Conservation (phyloP, 805 yeast genomes). For the Candida endomychidarum region DNA sequence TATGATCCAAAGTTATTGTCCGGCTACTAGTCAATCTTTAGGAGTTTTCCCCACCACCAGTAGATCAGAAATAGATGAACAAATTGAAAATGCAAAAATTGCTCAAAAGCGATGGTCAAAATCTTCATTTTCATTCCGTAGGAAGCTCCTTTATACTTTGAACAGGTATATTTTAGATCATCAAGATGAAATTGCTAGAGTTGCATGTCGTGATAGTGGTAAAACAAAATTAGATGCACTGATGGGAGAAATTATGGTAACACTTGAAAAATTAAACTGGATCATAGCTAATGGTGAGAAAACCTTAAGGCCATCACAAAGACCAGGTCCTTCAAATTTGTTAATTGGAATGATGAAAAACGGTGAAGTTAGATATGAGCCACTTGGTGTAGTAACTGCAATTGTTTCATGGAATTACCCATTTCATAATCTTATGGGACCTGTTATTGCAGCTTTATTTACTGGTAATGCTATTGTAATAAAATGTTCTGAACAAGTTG, state of each 20-base stretch:
- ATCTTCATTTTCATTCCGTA: constrained; percentile 63
- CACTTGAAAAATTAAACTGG: constrained; percentile 93
- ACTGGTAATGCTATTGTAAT: constrained; percentile 90
- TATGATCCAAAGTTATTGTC: constrained; percentile 83
- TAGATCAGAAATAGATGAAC: constrained; percentile 67
- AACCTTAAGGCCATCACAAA: constrained; percentile 63
- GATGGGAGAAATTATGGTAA: constrained; percentile 94
- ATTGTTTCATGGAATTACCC: constrained; percentile 98
- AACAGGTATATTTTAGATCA: constrained; percentile 70
- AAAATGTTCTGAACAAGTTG: constrained; percentile 94
- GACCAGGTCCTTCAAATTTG: constrained; percentile 86
- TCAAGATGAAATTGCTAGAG: constrained; percentile 83
- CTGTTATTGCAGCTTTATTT: constrained; percentile 82
- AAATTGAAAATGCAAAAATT: constrained; percentile 49
- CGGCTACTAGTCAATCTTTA: constrained; percentile 90
- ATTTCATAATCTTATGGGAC: constrained; percentile 90
- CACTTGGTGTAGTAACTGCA: constrained; percentile 85
- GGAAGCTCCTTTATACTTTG: constrained; percentile 69
- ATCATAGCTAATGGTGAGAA: constrained; percentile 77
- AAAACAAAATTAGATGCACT: constrained; percentile 95
- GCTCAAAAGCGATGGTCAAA: constrained; percentile 56
- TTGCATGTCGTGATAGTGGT: constrained; percentile 96
- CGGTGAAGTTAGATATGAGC: constrained; percentile 93
- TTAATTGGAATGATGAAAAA: constrained; percentile 81
- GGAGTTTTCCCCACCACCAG: constrained; percentile 69